These are phyloP conservation scores for Aphanomyces euteiches DNA, from an alignment of 352 stramenopile species.

Conservation along the genomic window DNA sequence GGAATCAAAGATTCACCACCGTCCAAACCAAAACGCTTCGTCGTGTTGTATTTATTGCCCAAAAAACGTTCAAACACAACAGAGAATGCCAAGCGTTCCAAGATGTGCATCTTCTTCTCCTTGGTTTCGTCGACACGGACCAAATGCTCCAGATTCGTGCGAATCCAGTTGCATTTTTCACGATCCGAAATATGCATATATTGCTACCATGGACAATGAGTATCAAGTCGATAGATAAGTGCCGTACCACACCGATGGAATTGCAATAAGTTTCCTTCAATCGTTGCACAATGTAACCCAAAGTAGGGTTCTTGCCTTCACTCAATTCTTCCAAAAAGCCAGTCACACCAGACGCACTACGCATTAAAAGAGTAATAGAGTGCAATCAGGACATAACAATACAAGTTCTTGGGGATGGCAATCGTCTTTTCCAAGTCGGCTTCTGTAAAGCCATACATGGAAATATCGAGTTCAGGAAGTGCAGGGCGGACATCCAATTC, in stretches of 20 bases:
- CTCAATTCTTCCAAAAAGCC: slow-evolving; percentile 85
- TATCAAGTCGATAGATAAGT: neutral
- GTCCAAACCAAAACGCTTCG: slow-evolving; percentile 97
- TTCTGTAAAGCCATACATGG: slow-evolving; percentile 90
- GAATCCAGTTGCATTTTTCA: slow-evolving; percentile 98
- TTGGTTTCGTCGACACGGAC: slow-evolving; percentile 69
- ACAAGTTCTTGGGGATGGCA: slow-evolving; percentile 84
- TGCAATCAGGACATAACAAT: slow-evolving; percentile 25
- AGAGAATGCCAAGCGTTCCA: slow-evolving; percentile 95
- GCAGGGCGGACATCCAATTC: slow-evolving; percentile 66
- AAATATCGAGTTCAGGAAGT: slow-evolving; percentile 84
- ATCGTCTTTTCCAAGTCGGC: slow-evolving; percentile 87
- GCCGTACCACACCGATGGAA: slow-evolving; percentile 88
- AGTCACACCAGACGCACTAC: slow-evolving; percentile 76
- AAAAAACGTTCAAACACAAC: slow-evolving; percentile 99
- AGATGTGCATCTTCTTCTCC: slow-evolving; percentile 96
- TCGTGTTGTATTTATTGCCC: slow-evolving; percentile 98
- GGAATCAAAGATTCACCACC: slow-evolving; percentile 94
- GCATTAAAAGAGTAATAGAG: slow-evolving; percentile 21
- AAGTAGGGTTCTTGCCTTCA: slow-evolving; percentile 67
- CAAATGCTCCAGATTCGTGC: slow-evolving; percentile 78
- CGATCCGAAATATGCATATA: slow-evolving; percentile 98
- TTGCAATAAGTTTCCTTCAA: slow-evolving; percentile 97
- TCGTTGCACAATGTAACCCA: slow-evolving; percentile 92
- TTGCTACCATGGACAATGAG: slow-evolving; percentile 53